A percentile compares a stretch with the other conserved stretches of the same genome.
Evolutionary conservation across 768 basidiomycete species (phyloP).

Genomic region (Leccinellum albellum): DNA sequence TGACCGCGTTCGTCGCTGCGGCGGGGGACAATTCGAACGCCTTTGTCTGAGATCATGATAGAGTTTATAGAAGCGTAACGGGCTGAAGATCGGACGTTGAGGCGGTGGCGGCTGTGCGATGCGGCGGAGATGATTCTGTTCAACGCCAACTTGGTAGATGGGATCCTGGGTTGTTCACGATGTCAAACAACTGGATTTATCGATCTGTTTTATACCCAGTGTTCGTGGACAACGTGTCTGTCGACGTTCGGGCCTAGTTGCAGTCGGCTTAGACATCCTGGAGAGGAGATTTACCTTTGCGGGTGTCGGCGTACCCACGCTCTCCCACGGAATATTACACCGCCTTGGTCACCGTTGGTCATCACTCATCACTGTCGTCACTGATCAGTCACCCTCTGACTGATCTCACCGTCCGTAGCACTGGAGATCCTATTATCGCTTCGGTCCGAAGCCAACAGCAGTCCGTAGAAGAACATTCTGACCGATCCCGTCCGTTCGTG

Average conservation of each 20-base stretch:
- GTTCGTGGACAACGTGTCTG: background rate
- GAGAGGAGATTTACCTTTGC: constrained; percentile 22
- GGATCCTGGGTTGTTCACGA: constrained; percentile 1
- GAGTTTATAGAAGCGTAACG: background rate
- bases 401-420: background rate
- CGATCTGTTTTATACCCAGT: constrained; percentile 18
- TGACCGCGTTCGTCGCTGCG: constrained; percentile 63
- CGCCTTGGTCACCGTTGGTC: background rate
- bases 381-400: too few species aligned
- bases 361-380: background rate
- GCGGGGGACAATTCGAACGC: constrained; percentile 45
- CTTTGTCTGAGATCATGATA: constrained; percentile 17
- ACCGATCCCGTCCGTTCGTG: too few species aligned
- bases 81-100: background rate
- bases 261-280: constrained; percentile 9
- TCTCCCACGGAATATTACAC: constrained; percentile 15
- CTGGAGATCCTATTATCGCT: background rate
- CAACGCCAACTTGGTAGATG: background rate
- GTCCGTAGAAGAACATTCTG: background rate
- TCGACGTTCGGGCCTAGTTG: background rate
- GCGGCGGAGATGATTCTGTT: background rate
- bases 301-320: constrained; percentile 22
- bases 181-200: background rate
- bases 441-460: background rate
- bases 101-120: background rate